These are phyloP conservation scores for Arxiozyma telluris DNA, from an alignment of 1,139 yeast genomes.

Conservation along the genomic window DNA sequence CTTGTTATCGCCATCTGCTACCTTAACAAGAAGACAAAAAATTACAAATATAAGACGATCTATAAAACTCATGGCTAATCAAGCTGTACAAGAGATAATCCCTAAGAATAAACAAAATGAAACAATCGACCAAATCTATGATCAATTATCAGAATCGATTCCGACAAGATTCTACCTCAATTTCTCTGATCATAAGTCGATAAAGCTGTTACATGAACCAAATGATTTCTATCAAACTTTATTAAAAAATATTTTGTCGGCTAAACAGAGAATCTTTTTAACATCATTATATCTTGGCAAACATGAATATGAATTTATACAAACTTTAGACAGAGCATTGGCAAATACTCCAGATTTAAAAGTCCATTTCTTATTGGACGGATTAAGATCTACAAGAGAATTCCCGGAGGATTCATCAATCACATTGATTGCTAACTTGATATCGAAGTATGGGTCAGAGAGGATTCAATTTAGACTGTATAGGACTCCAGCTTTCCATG, in stretches of 20 bases:
- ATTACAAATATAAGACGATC: background rate
- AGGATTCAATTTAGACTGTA: constrained; percentile 77
- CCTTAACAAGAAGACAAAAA: background rate
- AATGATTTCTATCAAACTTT: constrained; percentile 56
- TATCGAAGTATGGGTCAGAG: constrained; percentile 54
- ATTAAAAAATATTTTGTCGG: constrained; percentile 43
- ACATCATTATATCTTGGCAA: constrained; percentile 86
- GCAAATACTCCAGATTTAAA: constrained; percentile 48
- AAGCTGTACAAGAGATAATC: background rate
- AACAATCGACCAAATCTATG: background rate
- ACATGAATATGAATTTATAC: constrained; percentile 62
- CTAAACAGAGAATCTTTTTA: constrained; percentile 60
- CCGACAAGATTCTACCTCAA: constrained; percentile 1
- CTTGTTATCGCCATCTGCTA: too few species aligned
- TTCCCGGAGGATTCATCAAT: constrained; percentile 74
- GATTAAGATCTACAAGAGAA: constrained; percentile 87
- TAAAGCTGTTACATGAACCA: constrained; percentile 50
- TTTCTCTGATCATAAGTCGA: constrained; percentile 7
- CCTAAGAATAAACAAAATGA: background rate
- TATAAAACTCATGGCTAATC: background rate
- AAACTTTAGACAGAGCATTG: constrained; percentile 53
- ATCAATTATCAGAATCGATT: background rate
- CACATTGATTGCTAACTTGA: constrained; percentile 57
- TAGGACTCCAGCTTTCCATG: constrained; percentile 80
- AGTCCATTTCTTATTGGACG: constrained; percentile 74